phyloP scores from a whole-genome alignment of 345 rosid species.

The Melaleuca quinquenervia region DNA sequence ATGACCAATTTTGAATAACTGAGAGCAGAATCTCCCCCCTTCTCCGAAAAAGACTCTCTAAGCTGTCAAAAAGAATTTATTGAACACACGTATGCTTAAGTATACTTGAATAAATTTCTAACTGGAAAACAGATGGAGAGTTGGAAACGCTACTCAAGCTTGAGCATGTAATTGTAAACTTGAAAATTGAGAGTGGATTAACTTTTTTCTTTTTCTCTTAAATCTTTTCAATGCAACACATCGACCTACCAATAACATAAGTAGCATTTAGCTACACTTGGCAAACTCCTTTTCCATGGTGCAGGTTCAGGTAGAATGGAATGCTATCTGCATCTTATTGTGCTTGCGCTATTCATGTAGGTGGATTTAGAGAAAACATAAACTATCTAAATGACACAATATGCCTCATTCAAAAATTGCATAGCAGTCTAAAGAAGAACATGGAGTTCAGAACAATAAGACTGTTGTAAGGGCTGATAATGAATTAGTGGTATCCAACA shows the following conservation, averaged over 20 bases:
- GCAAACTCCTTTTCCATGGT: not conserved
- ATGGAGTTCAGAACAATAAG: not conserved
- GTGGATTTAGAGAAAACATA: not conserved
- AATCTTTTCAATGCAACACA: not conserved
- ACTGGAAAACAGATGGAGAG: not conserved
- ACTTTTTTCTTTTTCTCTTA: not conserved
- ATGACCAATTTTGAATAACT: slow-evolving; percentile 24
- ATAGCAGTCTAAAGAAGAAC: not conserved
- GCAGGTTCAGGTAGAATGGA: not conserved
- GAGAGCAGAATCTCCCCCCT: slow-evolving; percentile 12
- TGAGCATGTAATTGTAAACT: not conserved
- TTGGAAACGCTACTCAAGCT: not conserved
- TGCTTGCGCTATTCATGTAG: not conserved
- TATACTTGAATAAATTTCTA: not conserved
- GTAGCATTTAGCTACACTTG: not conserved
- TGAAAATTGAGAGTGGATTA: not conserved
- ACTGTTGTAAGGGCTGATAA: not conserved
- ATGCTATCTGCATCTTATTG: not conserved
- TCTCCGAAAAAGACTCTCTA: slow-evolving; percentile 24
- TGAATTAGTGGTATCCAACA: not conserved
- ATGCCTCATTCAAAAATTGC: not conserved
- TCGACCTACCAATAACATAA: not conserved
- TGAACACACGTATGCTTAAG: not conserved
- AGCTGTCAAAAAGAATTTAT: slow-evolving; percentile 23
- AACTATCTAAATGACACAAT: not conserved